Conservation (phyloP, 306 rosid species). For the Dryas alaskensis region DNA sequence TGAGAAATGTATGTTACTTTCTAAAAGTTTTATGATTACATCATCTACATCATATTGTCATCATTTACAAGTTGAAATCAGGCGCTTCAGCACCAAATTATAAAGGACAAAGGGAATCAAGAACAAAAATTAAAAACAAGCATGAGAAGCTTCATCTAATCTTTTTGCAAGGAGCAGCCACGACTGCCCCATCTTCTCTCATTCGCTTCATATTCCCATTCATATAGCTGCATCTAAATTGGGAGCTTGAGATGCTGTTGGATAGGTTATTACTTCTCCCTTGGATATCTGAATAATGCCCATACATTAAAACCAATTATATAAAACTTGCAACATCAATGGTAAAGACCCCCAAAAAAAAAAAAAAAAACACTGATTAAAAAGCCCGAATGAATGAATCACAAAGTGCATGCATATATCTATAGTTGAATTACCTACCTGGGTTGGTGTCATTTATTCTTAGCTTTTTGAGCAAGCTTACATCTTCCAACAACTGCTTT, state of each 20-base stretch:
- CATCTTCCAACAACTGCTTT: conserved; percentile 48
- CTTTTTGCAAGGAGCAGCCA: conserved; percentile 48
- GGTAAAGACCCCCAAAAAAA: background rate
- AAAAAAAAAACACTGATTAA: background rate
- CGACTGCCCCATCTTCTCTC: conserved; percentile 52
- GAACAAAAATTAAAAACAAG: background rate
- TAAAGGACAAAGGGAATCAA: background rate
- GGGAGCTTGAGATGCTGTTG: conserved; percentile 24
- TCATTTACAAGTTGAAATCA: conserved; percentile 8
- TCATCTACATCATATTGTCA: background rate
- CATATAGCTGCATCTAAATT: conserved; percentile 44
- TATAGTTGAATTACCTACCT: conserved; percentile 29
- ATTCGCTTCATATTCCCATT: conserved; percentile 46
- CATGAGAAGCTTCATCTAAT: conserved; percentile 36
- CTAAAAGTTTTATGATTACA: no score
- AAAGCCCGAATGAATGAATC: background rate
- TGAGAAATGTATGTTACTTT: no score
- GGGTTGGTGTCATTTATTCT: conserved; percentile 54
- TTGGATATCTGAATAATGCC: conserved; percentile 26
- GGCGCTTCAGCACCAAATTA: background rate
- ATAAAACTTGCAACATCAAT: background rate
- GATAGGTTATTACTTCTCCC: conserved; percentile 21
- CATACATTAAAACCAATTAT: background rate
- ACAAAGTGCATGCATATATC: background rate
- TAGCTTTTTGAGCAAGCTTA: conserved; percentile 54